Evolutionary conservation across 2,329 filamentous ascomycete species (phyloP).

Genomic region (Cladorrhinum sp.): DNA sequence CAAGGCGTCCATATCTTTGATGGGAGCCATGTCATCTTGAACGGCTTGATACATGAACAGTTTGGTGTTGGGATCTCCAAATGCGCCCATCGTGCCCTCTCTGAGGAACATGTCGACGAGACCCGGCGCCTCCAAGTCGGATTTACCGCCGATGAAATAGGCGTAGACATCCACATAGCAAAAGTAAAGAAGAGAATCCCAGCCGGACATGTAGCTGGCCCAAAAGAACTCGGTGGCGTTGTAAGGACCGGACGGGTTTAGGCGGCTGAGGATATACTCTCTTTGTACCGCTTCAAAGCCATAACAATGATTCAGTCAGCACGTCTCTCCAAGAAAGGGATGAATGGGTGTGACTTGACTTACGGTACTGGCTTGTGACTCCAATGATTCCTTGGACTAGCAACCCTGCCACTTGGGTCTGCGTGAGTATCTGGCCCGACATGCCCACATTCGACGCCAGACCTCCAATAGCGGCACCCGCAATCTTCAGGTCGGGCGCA

Average conservation of each 20-base stretch:
- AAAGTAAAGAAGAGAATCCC: constrained; percentile 12
- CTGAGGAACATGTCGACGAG: constrained; percentile 12
- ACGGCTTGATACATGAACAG: constrained; percentile 45
- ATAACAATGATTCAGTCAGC: background rate
- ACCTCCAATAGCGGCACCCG: constrained; percentile 49
- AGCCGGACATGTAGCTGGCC: constrained; percentile 18
- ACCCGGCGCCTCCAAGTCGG: constrained; percentile 6
- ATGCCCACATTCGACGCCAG: constrained; percentile 38
- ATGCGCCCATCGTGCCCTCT: constrained; percentile 24
- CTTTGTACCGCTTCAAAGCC: constrained; percentile 26
- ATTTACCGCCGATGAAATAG: constrained; percentile 18
- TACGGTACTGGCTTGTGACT: constrained; percentile 31
- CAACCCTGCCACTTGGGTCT: constrained; percentile 13
- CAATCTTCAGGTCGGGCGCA: constrained; percentile 50
- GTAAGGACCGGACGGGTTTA: constrained; percentile 16
- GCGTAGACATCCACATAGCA: constrained; percentile 18
- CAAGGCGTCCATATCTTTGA: constrained; percentile 40
- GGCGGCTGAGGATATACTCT: constrained; percentile 25
- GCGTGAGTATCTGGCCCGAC: constrained; percentile 5
- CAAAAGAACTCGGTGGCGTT: constrained; percentile 22
- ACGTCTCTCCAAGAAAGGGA: background rate
- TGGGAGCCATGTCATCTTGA: constrained; percentile 40
- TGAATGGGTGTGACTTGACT: background rate
- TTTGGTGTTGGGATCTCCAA: constrained; percentile 41
- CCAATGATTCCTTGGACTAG: constrained; percentile 30